A percentile compares a stretch with the other conserved stretches of the same genome.
phyloP scores from a whole-genome alignment of 2,329 filamentous ascomycete species.

The Trematosphaeria pertusa region DNA sequence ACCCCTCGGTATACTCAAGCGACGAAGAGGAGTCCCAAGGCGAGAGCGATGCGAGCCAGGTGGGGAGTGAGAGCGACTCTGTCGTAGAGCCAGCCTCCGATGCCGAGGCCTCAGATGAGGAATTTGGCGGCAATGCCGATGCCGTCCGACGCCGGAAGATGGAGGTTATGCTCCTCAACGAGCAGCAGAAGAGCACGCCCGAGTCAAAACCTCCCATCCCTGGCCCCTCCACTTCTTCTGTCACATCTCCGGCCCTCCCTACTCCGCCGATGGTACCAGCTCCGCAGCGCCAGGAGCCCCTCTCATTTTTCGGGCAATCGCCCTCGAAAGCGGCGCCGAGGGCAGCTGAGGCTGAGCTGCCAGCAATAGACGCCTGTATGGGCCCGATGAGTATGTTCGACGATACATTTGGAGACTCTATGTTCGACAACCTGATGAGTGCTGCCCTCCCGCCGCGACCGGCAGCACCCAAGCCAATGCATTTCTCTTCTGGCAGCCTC shows the following conservation, averaged over 20 bases:
- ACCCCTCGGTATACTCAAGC: constrained; percentile 1
- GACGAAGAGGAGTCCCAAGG: background rate
- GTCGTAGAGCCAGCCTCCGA: constrained; percentile 1
- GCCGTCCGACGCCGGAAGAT: constrained; percentile 11
- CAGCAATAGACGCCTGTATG: background rate
- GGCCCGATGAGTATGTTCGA: constrained; percentile 2
- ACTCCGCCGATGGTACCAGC: background rate
- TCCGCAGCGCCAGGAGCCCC: background rate
- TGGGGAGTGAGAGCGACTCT: constrained; percentile 9
- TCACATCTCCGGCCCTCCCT: too few species aligned
- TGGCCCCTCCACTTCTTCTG: too few species aligned
- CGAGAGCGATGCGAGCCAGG: constrained; percentile 15
- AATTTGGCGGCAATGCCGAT: constrained; percentile 6
- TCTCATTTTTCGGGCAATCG: background rate
- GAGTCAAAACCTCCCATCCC: background rate
- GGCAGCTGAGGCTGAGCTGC: background rate
- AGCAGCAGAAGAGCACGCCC: constrained; percentile 1
- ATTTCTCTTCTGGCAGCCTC: constrained; percentile 12
- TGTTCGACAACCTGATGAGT: constrained; percentile 7
- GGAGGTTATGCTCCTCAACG: constrained; percentile 13
- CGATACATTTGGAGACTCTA: background rate
- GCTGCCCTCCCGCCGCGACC: constrained; percentile 28
- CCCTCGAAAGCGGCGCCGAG: background rate
- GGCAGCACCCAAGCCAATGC: constrained; percentile 15
- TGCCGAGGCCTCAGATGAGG: background rate